Evolutionary conservation across 129 eudicot species (phyloP), one percentile per base, ranked within the genome.

Genomic region (Centaurea solstitialis): DNA sequence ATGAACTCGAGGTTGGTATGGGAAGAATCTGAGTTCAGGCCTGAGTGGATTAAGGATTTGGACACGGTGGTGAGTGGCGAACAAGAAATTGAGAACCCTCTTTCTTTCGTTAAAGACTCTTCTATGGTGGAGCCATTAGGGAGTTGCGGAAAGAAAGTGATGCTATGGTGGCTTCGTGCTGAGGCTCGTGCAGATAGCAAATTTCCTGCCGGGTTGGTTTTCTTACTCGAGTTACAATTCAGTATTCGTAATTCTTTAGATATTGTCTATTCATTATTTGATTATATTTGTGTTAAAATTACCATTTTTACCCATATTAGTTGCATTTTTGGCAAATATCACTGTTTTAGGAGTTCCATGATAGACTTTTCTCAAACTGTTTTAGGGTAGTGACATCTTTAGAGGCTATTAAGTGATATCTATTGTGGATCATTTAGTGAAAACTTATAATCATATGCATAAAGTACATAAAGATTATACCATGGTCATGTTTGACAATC

Each of bases 171-270:
- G 97, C 89, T 89, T 23, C 97, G 97, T 71, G 97, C 86, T 72
- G 97, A 93, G 87, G 98, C 98, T 23, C 89, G 97, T 43, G 89
- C 91, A 33, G 98, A 93, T 33, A 91, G 98, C 91, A 93, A 91
- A 81, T 93, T 91, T 67, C 98, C 97, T 73, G 73, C 94, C 50
- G 76, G 98, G 98, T 91, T 77, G 83, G 89, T 82, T 26, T 74
- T 72, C 28, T 79, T 22, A 39, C 61, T 76, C 68, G 69, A 75
- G 35, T 75, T 61, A 38, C 50, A n/a, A 35, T 76, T 35, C 43
- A 2, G 28, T 24, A 43, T 70, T 39, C n/a, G 22, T 21, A n/a
- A 6, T 11, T 9, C 7, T 24, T 9, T 57, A 57, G 64, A 57
- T 17, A 5, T 17, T 53, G 64, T 2, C 7, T 57, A 57, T 57